A percentile compares a stretch with the other conserved stretches of the same genome.
Conservation (phyloP, 305 asterid genomes). For the Solanum hybrid region DNA sequence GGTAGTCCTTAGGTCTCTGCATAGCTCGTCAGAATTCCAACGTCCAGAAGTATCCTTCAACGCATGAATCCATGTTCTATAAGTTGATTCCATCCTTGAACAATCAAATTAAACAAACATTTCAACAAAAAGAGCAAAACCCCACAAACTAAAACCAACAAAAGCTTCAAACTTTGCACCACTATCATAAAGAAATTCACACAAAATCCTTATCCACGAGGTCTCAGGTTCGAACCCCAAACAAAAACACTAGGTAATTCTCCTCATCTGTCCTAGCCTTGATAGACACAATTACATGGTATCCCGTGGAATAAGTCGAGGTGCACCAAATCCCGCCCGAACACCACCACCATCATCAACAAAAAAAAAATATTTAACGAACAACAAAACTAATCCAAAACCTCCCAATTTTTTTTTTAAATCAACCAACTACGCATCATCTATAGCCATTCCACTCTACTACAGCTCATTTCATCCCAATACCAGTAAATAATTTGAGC, state of each 20-base stretch:
- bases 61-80: slow-evolving; percentile 81
- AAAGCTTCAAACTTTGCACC: not conserved
- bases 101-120: not conserved
- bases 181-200: not conserved
- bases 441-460: not conserved
- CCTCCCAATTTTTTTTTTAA: not conserved
- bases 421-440: not conserved
- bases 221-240: not conserved
- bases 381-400: not conserved
- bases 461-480: not conserved
- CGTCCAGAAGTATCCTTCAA: slow-evolving; percentile 40
- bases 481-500: not conserved
- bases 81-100: slow-evolving; percentile 89
- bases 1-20: slow-evolving; percentile 66
- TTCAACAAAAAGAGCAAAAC: not conserved
- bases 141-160: not conserved
- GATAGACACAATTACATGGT: not conserved
- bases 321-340: not conserved
- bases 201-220: not conserved
- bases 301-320: not conserved
- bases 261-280: not conserved
- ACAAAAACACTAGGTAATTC: not conserved
- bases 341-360: not conserved
- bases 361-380: not conserved
- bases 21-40: slow-evolving; percentile 67